Percentiles rank a stretch among this genome's conserved stretches.
Conservation (phyloP, 768 basidiomycete genomes). For the Gautieria morchelliformis region DNA sequence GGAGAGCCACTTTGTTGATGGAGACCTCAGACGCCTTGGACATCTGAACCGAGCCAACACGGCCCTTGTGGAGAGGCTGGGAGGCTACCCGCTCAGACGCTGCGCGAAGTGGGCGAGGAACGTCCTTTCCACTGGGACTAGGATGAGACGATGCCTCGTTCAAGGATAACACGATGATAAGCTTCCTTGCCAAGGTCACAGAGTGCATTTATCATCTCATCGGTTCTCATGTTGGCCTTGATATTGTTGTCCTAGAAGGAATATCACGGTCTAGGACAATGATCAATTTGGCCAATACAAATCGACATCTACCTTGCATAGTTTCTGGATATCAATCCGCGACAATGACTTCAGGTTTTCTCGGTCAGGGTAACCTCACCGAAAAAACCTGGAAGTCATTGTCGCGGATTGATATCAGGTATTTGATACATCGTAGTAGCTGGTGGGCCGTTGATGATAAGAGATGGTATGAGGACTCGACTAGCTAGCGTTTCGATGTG, state of each 20-base stretch:
- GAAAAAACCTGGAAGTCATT: conserved; percentile 46
- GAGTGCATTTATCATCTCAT: conserved; percentile 53
- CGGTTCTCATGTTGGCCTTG: conserved; percentile 15
- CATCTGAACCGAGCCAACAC: conserved; percentile 20
- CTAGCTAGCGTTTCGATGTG: background rate
- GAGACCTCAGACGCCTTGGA: conserved; percentile 28
- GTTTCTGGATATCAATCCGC: conserved; percentile 43
- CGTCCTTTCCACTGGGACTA: conserved; percentile 24
- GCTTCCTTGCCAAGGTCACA: conserved; percentile 32
- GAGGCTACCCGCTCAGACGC: conserved; percentile 18
- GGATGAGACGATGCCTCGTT: conserved; percentile 12
- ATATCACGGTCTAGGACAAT: background rate
- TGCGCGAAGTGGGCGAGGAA: conserved; percentile 26
- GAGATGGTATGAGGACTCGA: background rate
- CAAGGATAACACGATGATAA: background rate
- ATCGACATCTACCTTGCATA: conserved; percentile 46
- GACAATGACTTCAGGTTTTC: conserved; percentile 46
- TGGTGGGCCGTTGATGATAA: background rate
- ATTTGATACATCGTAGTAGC: background rate
- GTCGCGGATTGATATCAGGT: conserved; percentile 33
- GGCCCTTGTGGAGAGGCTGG: conserved; percentile 14
- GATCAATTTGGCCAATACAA: background rate
- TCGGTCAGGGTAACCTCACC: too few species aligned
- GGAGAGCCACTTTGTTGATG: conserved; percentile 31
- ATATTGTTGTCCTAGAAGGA: conserved; percentile 59